Conservation (phyloP, 345 rosid genomes). For the Euclidium syriacum region DNA sequence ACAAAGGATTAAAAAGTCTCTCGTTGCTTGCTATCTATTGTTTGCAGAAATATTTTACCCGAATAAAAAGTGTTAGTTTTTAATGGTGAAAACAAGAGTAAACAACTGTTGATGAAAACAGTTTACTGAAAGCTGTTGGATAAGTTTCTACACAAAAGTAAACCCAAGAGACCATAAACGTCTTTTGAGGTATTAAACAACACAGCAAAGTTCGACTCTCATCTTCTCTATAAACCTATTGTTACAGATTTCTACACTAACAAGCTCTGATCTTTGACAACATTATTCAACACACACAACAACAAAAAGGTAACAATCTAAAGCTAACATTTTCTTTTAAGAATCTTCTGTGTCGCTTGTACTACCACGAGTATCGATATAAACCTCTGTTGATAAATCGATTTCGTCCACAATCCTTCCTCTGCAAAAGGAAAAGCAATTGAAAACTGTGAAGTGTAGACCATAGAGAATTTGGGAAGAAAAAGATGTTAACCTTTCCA, state of each 20-base stretch:
- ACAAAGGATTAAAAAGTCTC: too few relatives aligned
- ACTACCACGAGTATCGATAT: constrained; percentile 47
- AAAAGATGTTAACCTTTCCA: constrained; percentile 61
- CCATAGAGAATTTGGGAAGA: neutral
- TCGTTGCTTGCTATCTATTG: too few relatives aligned
- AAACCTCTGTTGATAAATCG: constrained; percentile 57
- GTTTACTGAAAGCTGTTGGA: constrained; percentile 3
- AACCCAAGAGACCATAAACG: constrained; percentile 1
- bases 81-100: too few relatives aligned
- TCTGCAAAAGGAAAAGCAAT: constrained; percentile 31
- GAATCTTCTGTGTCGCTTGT: constrained; percentile 59
- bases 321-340: constrained; percentile 1
- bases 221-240: neutral
- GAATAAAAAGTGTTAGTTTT: too few relatives aligned
- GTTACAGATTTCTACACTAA: constrained; percentile 17
- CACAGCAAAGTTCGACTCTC: neutral
- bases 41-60: too few relatives aligned
- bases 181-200: neutral
- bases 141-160: neutral
- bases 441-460: neutral
- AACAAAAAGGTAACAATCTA: constrained; percentile 1
- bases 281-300: constrained; percentile 5
- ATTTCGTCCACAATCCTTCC: constrained; percentile 74
- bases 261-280: constrained; percentile 16
- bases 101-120: neutral